A percentile compares a stretch with the other conserved stretches of the same genome.
phyloP scores from a whole-genome alignment of 306 rosid genomes.

The Vicia faba region DNA sequence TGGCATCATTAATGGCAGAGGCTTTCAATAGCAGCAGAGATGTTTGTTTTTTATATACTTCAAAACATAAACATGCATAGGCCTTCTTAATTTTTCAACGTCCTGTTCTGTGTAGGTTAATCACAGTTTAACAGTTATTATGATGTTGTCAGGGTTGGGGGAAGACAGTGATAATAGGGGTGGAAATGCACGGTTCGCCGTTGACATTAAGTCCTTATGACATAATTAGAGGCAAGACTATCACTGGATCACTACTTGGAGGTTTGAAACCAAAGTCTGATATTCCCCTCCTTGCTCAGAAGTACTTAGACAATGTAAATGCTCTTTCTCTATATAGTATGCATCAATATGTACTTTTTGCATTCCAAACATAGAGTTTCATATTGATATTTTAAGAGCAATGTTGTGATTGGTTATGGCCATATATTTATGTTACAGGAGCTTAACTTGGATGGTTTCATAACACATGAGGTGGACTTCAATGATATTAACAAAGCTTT shows the following conservation, averaged over 20 bases:
- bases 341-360: too few relatives aligned
- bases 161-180: constrained; percentile 54
- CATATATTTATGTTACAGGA: constrained; percentile 45
- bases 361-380: neutral
- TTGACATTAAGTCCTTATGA: constrained; percentile 37
- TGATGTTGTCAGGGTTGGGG: constrained; percentile 62
- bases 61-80: neutral
- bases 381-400: neutral
- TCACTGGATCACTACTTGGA: constrained; percentile 52
- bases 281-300: constrained; percentile 41
- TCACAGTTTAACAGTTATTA: constrained; percentile 14
- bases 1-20: constrained; percentile 65
- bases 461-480: constrained; percentile 56
- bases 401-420: neutral
- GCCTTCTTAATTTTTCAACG: too few relatives aligned
- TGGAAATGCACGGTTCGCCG: constrained; percentile 55
- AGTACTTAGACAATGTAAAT: constrained; percentile 49
- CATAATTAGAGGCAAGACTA: constrained; percentile 41
- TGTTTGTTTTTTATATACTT: constrained; percentile 33
- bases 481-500: constrained; percentile 64
- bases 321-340: neutral
- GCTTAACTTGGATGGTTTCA: constrained; percentile 50
- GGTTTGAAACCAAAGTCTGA: constrained; percentile 53
- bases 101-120: too few relatives aligned
- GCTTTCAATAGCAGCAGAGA: constrained; percentile 53